Percentiles rank a stretch among this genome's conserved stretches.
phyloP scores from a whole-genome alignment of 306 rosid genomes.

The Spatholobus suberectus region DNA sequence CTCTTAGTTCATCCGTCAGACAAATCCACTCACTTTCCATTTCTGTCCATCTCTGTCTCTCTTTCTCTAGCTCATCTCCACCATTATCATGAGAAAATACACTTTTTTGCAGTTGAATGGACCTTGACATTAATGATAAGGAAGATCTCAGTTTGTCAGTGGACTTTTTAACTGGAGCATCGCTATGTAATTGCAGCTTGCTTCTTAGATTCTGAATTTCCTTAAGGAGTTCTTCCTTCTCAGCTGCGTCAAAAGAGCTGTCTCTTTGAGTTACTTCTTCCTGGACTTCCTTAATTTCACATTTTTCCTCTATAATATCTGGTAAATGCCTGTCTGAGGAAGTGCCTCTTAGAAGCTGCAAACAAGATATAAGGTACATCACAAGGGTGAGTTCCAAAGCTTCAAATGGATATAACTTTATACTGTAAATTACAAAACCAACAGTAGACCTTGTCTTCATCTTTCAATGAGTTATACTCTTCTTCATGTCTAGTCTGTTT shows the following conservation, averaged over 20 bases:
- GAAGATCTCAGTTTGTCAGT: slow-evolving; percentile 86
- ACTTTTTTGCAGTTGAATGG: slow-evolving; percentile 75
- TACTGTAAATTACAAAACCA: slow-evolving; percentile 10
- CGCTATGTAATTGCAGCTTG: slow-evolving; percentile 66
- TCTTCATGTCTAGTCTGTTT: slow-evolving; percentile 48
- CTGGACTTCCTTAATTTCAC: slow-evolving; percentile 78
- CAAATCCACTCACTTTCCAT: slow-evolving; percentile 99
- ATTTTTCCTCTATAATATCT: slow-evolving; percentile 61
- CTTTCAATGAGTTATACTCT: slow-evolving; percentile 33
- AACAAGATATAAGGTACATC: slow-evolving; percentile 29
- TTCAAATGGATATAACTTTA: slow-evolving; percentile 25
- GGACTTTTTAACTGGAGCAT: slow-evolving; percentile 63
- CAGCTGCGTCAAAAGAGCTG: slow-evolving; percentile 57
- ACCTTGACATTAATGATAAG: slow-evolving; percentile 75
- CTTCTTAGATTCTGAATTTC: slow-evolving; percentile 79
- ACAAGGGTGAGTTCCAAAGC: slow-evolving; percentile 40
- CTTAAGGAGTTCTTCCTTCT: slow-evolving; percentile 89
- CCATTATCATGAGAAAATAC: slow-evolving; percentile 45
- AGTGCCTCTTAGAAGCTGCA: slow-evolving; percentile 51
- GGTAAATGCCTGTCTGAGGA: slow-evolving; percentile 41
- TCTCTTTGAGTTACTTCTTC: slow-evolving; percentile 49
- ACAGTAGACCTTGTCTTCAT: slow-evolving; percentile 45
- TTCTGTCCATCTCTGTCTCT: slow-evolving; percentile 92
- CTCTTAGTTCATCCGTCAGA: slow-evolving; percentile 87
- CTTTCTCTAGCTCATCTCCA: slow-evolving; percentile 75